Conservation (phyloP, 352 stramenopile species). For the Nannochloropsis limnetica region DNA sequence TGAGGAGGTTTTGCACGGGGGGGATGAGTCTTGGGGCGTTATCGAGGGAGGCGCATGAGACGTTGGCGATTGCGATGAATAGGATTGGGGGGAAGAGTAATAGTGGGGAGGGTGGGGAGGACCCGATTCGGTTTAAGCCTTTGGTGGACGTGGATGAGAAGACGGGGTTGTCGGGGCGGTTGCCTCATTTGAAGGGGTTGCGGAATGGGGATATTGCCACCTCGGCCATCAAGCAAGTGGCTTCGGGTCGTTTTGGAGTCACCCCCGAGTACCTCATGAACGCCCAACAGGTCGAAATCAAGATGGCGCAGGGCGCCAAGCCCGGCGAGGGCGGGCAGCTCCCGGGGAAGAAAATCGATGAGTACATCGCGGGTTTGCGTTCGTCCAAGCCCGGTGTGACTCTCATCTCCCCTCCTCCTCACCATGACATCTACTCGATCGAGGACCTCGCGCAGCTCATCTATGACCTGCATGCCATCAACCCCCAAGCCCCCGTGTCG, state of each 20-base stretch:
- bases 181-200: constrained; percentile 64
- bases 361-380: constrained; percentile 63
- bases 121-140: constrained; percentile 49
- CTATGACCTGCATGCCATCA: constrained; percentile 73
- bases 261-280: constrained; percentile 72
- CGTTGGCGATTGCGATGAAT: constrained; percentile 73
- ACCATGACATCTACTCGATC: constrained; percentile 81
- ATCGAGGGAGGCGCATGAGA: constrained; percentile 71
- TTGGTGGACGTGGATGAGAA: constrained; percentile 49
- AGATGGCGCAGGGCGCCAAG: constrained; percentile 75
- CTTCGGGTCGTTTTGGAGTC: constrained; percentile 70
- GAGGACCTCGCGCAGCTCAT: constrained; percentile 77
- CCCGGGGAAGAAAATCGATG: constrained; percentile 66
- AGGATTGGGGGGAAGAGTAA: constrained; percentile 72
- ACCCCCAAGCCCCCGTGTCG: constrained; percentile 66
- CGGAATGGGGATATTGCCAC: constrained; percentile 68
- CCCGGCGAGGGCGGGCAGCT: constrained; percentile 73
- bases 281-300: constrained; percentile 72
- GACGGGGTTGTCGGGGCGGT: constrained; percentile 57
- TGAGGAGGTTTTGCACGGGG: constrained; percentile 70
- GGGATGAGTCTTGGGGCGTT: constrained; percentile 72
- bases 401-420: constrained; percentile 72
- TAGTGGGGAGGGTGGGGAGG: constrained; percentile 60
- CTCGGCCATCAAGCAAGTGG: constrained; percentile 72
- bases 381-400: constrained; percentile 69